A percentile compares a stretch with the other conserved stretches of the same genome.
phyloP scores from a whole-genome alignment of 495 filamentous ascomycete species.

The Pseudoneurospora amorphoporcata region DNA sequence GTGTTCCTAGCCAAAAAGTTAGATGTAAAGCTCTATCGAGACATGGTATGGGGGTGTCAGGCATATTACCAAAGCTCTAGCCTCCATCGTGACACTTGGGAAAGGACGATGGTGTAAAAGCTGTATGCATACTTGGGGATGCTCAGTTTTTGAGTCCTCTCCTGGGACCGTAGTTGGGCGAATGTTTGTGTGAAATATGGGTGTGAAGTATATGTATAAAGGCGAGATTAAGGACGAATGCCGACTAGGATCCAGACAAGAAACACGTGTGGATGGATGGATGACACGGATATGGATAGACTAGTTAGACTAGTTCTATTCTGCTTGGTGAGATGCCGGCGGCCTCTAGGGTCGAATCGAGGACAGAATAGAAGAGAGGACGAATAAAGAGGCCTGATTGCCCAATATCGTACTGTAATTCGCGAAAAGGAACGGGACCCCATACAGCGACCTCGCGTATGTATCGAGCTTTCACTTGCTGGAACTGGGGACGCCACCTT shows the following conservation, averaged over 20 bases:
- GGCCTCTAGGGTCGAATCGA: neutral
- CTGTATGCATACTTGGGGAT: constrained; percentile 2
- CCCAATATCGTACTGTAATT: neutral
- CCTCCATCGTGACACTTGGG: constrained; percentile 17
- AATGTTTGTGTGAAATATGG: neutral
- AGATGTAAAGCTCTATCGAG: constrained; percentile 18
- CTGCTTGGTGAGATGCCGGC: neutral
- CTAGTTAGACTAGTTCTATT: neutral
- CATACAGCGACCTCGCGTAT: neutral
- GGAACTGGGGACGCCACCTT: neutral
- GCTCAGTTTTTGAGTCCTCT: neutral
- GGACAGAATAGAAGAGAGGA: neutral
- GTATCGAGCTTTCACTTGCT: neutral
- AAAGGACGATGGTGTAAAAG: neutral
- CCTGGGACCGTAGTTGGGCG: neutral
- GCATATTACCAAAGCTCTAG: constrained; percentile 11
- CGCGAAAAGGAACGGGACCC: neutral
- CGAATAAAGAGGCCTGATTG: neutral
- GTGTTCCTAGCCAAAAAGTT: constrained; percentile 40
- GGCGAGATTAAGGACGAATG: neutral
- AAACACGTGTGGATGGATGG: neutral
- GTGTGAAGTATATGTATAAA: neutral
- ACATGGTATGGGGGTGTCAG: neutral
- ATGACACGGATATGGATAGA: neutral
- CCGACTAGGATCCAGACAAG: neutral